phyloP scores from a whole-genome alignment of 176 grass and related monocot species.

The Bromus sterilis region DNA sequence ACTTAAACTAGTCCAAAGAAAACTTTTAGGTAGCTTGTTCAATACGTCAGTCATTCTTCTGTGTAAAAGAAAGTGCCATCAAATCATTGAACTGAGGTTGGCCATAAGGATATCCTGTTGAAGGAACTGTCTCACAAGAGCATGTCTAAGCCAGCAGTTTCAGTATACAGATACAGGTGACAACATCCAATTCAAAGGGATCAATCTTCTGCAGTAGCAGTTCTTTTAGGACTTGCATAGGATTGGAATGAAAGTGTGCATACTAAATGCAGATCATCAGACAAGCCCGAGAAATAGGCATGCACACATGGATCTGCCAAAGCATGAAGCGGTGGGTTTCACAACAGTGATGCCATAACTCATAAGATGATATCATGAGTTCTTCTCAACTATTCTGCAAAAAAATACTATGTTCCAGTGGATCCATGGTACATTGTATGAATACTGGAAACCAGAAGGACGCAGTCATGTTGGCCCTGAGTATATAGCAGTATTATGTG shows the following conservation, averaged over 20 bases:
- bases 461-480: background rate
- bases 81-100: conserved; percentile 15
- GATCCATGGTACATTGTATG: background rate
- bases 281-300: background rate
- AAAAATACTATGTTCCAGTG: background rate
- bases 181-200: background rate
- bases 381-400: background rate
- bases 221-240: background rate
- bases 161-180: background rate
- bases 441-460: background rate
- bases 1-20: background rate
- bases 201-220: background rate
- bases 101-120: background rate
- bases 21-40: background rate
- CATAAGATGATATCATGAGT: conserved; percentile 11
- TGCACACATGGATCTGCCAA: background rate
- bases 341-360: background rate
- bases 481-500: background rate
- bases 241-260: background rate
- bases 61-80: background rate
- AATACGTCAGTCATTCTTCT: background rate
- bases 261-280: background rate
- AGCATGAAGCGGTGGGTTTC: background rate
- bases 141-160: conserved; percentile 15
- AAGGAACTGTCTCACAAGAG: background rate